phyloP scores from a whole-genome alignment of 169 alveolate species.

The Cyclospora cayetanensis region DNA sequence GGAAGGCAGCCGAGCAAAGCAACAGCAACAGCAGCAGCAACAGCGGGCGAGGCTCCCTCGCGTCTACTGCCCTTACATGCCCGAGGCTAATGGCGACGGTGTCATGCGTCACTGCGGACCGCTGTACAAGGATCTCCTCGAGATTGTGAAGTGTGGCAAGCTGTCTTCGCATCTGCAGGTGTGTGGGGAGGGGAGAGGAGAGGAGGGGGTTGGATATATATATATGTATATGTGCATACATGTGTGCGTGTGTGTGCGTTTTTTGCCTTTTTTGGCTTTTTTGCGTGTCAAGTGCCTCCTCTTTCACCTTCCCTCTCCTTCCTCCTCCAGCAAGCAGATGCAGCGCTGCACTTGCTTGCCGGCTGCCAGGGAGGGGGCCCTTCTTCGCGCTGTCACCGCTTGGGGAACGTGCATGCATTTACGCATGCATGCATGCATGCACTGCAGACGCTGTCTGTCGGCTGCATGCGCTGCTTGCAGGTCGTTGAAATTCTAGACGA shows the following conservation, averaged over 20 bases:
- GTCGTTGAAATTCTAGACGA: slow-evolving; percentile 65
- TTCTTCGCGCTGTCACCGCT: too few species aligned
- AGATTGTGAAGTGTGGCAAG: not conserved
- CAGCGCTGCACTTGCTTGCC: not conserved
- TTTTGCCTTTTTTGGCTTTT: not conserved
- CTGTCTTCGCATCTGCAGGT: not conserved
- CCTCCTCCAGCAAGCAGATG: too few species aligned
- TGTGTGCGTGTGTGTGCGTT: not conserved
- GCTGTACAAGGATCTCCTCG: not conserved
- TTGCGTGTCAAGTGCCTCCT: not conserved
- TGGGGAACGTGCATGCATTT: too few species aligned
- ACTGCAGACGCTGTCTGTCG: not conserved
- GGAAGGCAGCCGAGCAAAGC: not conserved
- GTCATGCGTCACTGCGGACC: not conserved
- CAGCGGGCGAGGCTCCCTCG: too few species aligned
- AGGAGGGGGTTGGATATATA: not conserved
- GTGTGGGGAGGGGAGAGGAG: not conserved
- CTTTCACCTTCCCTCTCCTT: not conserved
- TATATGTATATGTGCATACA: not conserved
- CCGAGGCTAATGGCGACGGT: not conserved
- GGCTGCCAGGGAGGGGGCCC: not conserved
- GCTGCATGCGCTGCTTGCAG: not conserved
- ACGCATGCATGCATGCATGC: not conserved
- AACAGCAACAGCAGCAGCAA: too few species aligned
- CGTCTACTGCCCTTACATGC: not conserved